These are phyloP conservation scores for Blastobotrys niveus DNA, from an alignment of 1,139 yeast genomes.

Conservation along the genomic window DNA sequence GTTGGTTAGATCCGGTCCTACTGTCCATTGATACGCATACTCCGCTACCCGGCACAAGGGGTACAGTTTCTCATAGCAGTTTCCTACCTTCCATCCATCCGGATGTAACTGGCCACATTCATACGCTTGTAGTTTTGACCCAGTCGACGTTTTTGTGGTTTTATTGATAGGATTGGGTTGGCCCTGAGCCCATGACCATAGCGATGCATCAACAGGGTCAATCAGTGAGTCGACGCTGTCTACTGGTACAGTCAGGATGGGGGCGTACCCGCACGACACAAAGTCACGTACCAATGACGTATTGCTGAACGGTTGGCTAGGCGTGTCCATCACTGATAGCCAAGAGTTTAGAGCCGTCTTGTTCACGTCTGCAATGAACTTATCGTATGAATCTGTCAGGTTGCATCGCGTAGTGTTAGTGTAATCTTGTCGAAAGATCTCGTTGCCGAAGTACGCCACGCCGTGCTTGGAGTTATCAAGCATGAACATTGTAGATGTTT, in stretches of 20 bases:
- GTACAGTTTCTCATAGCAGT: constrained; percentile 53
- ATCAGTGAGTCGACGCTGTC: constrained; percentile 26
- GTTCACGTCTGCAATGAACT: constrained; percentile 6
- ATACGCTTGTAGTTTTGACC: constrained; percentile 38
- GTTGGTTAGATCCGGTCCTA: constrained; percentile 35
- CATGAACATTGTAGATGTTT: constrained; percentile 13
- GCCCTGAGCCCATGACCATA: constrained; percentile 69
- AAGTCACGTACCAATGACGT: constrained; percentile 36
- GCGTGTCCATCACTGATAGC: constrained; percentile 14
- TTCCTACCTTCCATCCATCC: constrained; percentile 52
- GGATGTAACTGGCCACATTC: constrained; percentile 55
- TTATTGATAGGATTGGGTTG: constrained; percentile 41
- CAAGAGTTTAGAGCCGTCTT: constrained; percentile 13
- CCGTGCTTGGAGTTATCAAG: constrained; percentile 2
- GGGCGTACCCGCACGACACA: constrained; percentile 53
- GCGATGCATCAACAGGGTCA: constrained; percentile 34
- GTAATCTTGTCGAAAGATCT: constrained; percentile 2
- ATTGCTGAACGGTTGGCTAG: constrained; percentile 26
- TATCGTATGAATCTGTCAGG: not conserved
- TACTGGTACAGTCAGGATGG: constrained; percentile 45
- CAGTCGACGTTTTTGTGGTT: constrained; percentile 14
- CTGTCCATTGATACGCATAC: constrained; percentile 42
- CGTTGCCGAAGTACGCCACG: constrained; percentile 10
- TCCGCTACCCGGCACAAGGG: constrained; percentile 51
- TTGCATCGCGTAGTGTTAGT: constrained; percentile 7